phyloP scores from a whole-genome alignment of 2,329 filamentous ascomycete genomes.

The Zalaria sp. region DNA sequence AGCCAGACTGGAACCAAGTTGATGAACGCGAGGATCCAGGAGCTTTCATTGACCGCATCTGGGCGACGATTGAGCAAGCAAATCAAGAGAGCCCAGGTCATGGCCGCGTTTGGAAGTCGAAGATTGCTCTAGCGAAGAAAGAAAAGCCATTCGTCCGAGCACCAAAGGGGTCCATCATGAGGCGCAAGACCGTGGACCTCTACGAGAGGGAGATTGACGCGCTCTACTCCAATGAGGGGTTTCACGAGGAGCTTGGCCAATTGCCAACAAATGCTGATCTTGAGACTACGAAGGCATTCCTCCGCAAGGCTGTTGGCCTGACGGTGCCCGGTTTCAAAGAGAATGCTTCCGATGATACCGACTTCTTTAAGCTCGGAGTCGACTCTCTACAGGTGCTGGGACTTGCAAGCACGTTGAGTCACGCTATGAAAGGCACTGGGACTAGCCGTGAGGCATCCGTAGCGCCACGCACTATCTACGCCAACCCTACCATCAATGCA shows the following conservation, averaged over 20 bases:
- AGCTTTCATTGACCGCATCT: slow-evolving; percentile 28
- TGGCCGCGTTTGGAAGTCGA: slow-evolving; percentile 27
- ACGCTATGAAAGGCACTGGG: slow-evolving; percentile 9
- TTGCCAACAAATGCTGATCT: slow-evolving; percentile 4
- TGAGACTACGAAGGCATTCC: slow-evolving; percentile 5
- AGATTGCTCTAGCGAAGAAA: slow-evolving; percentile 26
- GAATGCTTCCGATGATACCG: slow-evolving; percentile 11
- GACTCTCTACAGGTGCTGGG: slow-evolving; percentile 20
- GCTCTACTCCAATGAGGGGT: slow-evolving; percentile 22
- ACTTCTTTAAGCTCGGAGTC: slow-evolving; percentile 19
- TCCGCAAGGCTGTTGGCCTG: slow-evolving; percentile 8
- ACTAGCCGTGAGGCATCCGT: slow-evolving; percentile 8
- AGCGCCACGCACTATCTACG: slow-evolving; percentile 17
- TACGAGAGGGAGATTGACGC: slow-evolving; percentile 34
- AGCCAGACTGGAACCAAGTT: slow-evolving; percentile 13
- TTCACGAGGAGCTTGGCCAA: slow-evolving; percentile 7
- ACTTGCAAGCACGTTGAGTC: slow-evolving; percentile 10
- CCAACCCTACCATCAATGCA: slow-evolving; percentile 15
- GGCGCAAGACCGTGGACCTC: slow-evolving; percentile 23
- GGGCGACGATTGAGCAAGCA: slow-evolving; percentile 28
- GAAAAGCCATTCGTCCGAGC: slow-evolving; percentile 31
- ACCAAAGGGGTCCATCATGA: slow-evolving; percentile 32
- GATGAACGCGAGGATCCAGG: slow-evolving; percentile 5
- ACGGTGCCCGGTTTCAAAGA: slow-evolving; percentile 4
- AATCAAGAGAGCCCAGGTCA: slow-evolving; percentile 28